phyloP scores from a whole-genome alignment of 2,329 filamentous ascomycete genomes.

The Stachybotrys chlorohalonatus region DNA sequence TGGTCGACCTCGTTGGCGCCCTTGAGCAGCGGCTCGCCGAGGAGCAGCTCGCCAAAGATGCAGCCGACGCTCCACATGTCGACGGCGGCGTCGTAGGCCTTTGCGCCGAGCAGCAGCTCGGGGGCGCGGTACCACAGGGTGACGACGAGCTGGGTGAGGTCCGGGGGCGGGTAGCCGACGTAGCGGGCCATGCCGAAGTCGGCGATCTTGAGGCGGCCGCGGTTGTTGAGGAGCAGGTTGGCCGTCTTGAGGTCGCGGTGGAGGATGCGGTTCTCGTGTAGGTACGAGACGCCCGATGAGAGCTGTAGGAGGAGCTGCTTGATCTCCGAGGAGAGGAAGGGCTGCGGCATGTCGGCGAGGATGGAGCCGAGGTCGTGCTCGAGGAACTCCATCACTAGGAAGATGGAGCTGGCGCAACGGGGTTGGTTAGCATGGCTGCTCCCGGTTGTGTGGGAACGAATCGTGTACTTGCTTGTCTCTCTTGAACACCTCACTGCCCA shows the following conservation, averaged over 20 bases:
- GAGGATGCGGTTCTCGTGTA: slow-evolving; percentile 85
- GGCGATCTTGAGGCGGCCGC: slow-evolving; percentile 87
- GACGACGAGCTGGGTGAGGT: slow-evolving; percentile 85
- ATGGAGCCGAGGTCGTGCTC: slow-evolving; percentile 95
- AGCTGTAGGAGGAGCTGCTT: slow-evolving; percentile 87
- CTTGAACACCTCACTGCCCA: slow-evolving; percentile 51
- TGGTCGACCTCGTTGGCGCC: slow-evolving; percentile 92
- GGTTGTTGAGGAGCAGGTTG: slow-evolving; percentile 91
- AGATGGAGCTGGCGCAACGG: slow-evolving; percentile 52
- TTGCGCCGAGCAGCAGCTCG: slow-evolving; percentile 76
- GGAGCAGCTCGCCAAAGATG: slow-evolving; percentile 86
- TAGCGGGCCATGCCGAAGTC: slow-evolving; percentile 98
- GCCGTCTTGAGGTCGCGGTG: slow-evolving; percentile 91
- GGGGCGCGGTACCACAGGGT: slow-evolving; percentile 95
- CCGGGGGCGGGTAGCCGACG: slow-evolving; percentile 66
- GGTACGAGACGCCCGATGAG: slow-evolving; percentile 67
- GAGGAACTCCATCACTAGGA: slow-evolving; percentile 92
- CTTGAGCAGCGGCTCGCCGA: slow-evolving; percentile 72
- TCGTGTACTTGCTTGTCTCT: slow-evolving; percentile 39
- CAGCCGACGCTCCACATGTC: slow-evolving; percentile 97
- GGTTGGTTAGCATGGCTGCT: slow-evolving; percentile 2
- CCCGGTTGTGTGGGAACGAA: not conserved
- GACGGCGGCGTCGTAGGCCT: slow-evolving; percentile 64
- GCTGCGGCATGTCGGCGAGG: slow-evolving; percentile 88
- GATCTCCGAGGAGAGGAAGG: slow-evolving; percentile 84